Evolutionary conservation across 805 yeast species (phyloP).

Genomic region (Pichia gijzeniarum): DNA sequence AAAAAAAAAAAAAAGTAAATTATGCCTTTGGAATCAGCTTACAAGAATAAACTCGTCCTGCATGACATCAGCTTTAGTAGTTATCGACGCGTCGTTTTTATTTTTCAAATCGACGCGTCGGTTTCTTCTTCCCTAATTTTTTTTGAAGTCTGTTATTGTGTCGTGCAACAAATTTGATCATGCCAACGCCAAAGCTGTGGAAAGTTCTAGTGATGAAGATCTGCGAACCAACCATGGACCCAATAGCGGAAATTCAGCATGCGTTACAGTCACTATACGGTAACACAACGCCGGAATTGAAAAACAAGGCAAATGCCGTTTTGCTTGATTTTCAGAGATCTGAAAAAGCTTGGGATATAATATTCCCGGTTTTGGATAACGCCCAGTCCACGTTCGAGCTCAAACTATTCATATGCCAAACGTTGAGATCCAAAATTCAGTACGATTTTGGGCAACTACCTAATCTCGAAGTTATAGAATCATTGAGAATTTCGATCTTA

Average conservation of each 20-base stretch:
- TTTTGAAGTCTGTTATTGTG: no score
- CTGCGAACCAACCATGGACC: not conserved
- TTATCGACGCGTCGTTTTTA: not conserved
- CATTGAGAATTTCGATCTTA: constrained; percentile 65
- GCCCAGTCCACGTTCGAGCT: constrained; percentile 39
- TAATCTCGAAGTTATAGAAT: constrained; percentile 38
- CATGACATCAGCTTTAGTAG: no score
- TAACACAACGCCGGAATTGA: constrained; percentile 29
- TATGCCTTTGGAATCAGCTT: no score
- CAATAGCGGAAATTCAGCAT: constrained; percentile 28
- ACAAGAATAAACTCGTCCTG: no score
- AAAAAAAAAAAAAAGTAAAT: not conserved
- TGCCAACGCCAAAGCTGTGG: not conserved
- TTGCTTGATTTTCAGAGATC: constrained; percentile 83
- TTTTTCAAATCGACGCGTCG: no score
- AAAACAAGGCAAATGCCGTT: constrained; percentile 44
- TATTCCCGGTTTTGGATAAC: constrained; percentile 47
- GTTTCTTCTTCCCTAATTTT: no score
- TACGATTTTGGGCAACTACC: constrained; percentile 82
- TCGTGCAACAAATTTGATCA: no score
- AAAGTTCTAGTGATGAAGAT: no score
- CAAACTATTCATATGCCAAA: constrained; percentile 84
- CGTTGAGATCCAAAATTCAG: constrained; percentile 75
- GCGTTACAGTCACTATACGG: constrained; percentile 43
- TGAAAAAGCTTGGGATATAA: constrained; percentile 69